A percentile compares a stretch with the other conserved stretches of the same genome.
Conservation (phyloP, 352 stramenopile genomes). For the Globisporangium polare region DNA sequence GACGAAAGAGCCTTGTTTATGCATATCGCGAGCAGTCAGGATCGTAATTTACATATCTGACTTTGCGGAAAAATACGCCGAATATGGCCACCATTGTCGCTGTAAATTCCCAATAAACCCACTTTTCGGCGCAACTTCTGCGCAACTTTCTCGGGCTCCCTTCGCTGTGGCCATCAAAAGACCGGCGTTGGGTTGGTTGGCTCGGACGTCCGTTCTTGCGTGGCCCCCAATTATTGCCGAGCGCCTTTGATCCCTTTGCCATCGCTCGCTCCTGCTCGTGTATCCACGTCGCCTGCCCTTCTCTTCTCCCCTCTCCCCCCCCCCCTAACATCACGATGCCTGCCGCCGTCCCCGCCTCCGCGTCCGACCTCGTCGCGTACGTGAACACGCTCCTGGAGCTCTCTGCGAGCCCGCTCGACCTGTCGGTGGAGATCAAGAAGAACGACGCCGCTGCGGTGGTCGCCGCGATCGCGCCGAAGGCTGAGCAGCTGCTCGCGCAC, state of each 20-base stretch:
- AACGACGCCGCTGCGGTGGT: constrained; percentile 46
- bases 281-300: background rate
- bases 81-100: too few relatives aligned
- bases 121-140: background rate
- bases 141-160: background rate
- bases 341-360: constrained; percentile 12
- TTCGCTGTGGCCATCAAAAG: constrained; percentile 4
- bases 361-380: constrained; percentile 68
- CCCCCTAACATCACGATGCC: background rate
- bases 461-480: constrained; percentile 41
- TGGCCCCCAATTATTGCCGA: background rate
- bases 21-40: too few relatives aligned
- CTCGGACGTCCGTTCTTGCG: background rate
- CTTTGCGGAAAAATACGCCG: too few relatives aligned
- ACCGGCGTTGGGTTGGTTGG: constrained; percentile 1
- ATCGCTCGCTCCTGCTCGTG: background rate
- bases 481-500: constrained; percentile 54
- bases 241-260: background rate
- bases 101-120: background rate
- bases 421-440: constrained; percentile 64
- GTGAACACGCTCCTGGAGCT: constrained; percentile 74
- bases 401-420: constrained; percentile 28
- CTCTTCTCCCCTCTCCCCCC: background rate
- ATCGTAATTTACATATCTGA: too few relatives aligned
- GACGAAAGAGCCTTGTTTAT: too few relatives aligned